A percentile compares a stretch with the other conserved stretches of the same genome.
Conservation (phyloP, 177 flowering plant genomes). For the Vitis hybrid region DNA sequence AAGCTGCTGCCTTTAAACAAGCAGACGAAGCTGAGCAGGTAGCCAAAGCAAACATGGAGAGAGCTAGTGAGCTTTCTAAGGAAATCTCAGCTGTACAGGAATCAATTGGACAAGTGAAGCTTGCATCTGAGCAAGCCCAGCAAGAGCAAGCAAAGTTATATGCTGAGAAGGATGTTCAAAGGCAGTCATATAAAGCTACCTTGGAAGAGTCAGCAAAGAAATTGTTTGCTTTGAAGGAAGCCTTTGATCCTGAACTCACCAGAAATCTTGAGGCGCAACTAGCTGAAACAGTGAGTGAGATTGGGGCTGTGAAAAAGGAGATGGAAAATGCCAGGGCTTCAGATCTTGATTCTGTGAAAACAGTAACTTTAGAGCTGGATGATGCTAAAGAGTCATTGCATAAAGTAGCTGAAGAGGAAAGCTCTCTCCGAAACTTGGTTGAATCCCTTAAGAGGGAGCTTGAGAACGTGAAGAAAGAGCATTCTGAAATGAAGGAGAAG, state of each 20-base stretch:
- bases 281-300: constrained; percentile 47
- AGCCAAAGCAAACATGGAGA: constrained; percentile 52
- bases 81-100: constrained; percentile 61
- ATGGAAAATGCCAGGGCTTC: constrained; percentile 60
- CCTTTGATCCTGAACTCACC: constrained; percentile 53
- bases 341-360: constrained; percentile 65
- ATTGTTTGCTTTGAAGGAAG: constrained; percentile 51
- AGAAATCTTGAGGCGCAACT: constrained; percentile 53
- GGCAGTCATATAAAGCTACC: constrained; percentile 48
- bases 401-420: constrained; percentile 79
- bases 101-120: constrained; percentile 62
- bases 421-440: constrained; percentile 48
- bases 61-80: constrained; percentile 55
- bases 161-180: constrained; percentile 63
- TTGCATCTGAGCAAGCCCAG: constrained; percentile 56
- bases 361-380: constrained; percentile 68
- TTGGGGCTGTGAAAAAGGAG: constrained; percentile 51
- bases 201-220: constrained; percentile 59
- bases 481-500: constrained; percentile 67
- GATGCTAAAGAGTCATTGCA: constrained; percentile 75
- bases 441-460: constrained; percentile 75
- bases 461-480: constrained; percentile 76
- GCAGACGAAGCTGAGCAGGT: constrained; percentile 57
- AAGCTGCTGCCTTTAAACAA: constrained; percentile 52
- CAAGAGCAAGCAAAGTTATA: constrained; percentile 60